A percentile compares a stretch with the other conserved stretches of the same genome.
These are phyloP conservation scores for Effrenium voratum DNA, from an alignment of 73 alveolate species.

Conservation along the genomic window DNA sequence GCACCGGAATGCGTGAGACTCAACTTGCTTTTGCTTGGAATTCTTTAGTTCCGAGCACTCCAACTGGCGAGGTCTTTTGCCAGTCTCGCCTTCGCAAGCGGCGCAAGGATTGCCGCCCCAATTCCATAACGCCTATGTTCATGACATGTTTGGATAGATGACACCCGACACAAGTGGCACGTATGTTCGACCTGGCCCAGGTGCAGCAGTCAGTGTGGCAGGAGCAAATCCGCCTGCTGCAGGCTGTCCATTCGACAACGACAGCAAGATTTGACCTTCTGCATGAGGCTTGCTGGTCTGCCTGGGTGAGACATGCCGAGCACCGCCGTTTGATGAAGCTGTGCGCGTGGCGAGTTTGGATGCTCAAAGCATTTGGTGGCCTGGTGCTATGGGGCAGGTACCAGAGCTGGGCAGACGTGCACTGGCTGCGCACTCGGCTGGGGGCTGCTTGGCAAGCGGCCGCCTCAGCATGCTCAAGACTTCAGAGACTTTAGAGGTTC, in stretches of 20 bases:
- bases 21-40: background rate
- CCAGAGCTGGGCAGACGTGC: conserved; percentile 59
- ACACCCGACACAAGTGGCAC: no score
- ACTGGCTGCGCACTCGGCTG: conserved; percentile 66
- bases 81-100: no score
- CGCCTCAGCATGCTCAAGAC: background rate
- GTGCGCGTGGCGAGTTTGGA: conserved; percentile 49
- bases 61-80: no score
- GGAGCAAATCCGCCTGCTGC: background rate
- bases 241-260: background rate
- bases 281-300: conserved; percentile 35
- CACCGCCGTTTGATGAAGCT: conserved; percentile 1
- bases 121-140: no score
- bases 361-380: no score
- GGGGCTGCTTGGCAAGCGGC: conserved; percentile 71
- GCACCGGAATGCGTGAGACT: background rate
- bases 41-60: background rate
- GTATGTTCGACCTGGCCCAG: no score
- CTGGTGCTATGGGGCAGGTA: background rate
- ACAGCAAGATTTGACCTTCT: background rate
- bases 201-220: background rate
- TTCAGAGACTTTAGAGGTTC: background rate
- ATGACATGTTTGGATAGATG: no score
- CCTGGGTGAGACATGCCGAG: background rate
- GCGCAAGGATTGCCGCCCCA: no score